Percentiles rank a stretch among this genome's conserved stretches.
These are phyloP conservation scores for Rosa persica DNA, from an alignment of 306 rosid genomes.

Conservation along the genomic window DNA sequence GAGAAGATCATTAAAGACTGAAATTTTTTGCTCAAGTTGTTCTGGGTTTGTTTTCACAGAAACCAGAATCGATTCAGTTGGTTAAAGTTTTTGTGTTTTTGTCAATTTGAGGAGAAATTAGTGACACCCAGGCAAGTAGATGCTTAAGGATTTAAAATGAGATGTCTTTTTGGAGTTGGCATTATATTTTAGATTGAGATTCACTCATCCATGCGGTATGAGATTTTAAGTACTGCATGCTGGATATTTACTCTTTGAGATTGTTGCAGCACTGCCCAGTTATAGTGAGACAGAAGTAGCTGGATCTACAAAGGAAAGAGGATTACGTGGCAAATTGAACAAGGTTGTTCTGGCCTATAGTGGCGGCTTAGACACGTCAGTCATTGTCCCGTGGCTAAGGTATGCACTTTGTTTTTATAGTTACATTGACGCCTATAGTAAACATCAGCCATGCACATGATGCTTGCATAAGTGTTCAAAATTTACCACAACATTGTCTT, in stretches of 20 bases:
- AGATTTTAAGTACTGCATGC: background rate
- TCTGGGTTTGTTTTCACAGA: background rate
- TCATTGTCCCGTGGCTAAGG: conserved; percentile 98
- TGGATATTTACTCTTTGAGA: conserved; percentile 15
- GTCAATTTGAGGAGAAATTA: conserved; percentile 1
- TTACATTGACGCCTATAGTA: background rate
- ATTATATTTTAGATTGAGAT: background rate
- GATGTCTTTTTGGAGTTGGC: too few species aligned
- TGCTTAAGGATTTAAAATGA: background rate
- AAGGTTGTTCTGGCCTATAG: conserved; percentile 96
- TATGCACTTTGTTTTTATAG: conserved; percentile 13
- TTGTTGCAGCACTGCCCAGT: conserved; percentile 43
- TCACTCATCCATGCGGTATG: background rate
- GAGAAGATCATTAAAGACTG: background rate
- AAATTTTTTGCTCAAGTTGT: background rate
- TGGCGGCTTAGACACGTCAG: conserved; percentile 97
- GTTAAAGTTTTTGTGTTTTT: background rate
- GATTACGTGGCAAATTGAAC: conserved; percentile 76
- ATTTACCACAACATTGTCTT: background rate
- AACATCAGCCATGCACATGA: background rate
- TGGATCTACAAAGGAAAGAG: conserved; percentile 39
- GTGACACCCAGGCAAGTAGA: background rate
- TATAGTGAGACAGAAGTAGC: conserved; percentile 40
- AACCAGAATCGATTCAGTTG: background rate
- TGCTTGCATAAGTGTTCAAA: background rate